Evolutionary conservation across 1,139 yeast species (phyloP), one percentile per base, ranked within the genome.

Genomic region (Blastobotrys serpentis): DNA sequence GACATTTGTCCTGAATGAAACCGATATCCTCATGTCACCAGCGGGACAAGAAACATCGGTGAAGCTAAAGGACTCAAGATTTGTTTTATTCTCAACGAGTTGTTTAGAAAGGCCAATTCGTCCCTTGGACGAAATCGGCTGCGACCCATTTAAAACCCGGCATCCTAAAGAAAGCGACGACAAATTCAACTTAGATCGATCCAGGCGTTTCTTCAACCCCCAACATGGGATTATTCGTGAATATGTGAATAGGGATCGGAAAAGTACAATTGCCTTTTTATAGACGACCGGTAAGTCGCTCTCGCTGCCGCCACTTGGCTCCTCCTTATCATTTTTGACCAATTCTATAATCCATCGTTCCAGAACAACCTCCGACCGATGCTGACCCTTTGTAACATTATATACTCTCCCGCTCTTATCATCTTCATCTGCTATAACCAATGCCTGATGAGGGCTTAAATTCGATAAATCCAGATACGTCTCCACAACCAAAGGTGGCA

Each of bases 331-430:
- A 82, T 67, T 40, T 32, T 18, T 58, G 57, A 84, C 90, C 54
- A 89, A 78, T 64, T 89, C 96, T 33, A 92, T 71, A 21, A 88
- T 72, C 98, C 98, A 92, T 51, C 98, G 74, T 63, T 92, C 98
- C 50, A 92, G 69, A 1, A 92, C 96, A 14, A 92, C 79, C 65
- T 90, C 98, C 83, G 84, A 61, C 77, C 81, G 2, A 75, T 74
- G 14, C 81, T 37, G 40, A 19, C 42, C 79, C 49, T 73, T 74
- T 13, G 63, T 72, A 11, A 80, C 81, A 30, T 73, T 70, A 8
- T 37, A 18, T n/a, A 69, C 56, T 49, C 68, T 69, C 37, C 74
- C 74, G 3, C 71, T 74, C 7, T 68, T 63, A 49, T 79, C 90
- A 50, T 79, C 82, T 6, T 23, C 26, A 23, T 10, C 10, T 6